Conservation (phyloP, 176 grass and related monocot species). For the Dendrocalamus sinicus region DNA sequence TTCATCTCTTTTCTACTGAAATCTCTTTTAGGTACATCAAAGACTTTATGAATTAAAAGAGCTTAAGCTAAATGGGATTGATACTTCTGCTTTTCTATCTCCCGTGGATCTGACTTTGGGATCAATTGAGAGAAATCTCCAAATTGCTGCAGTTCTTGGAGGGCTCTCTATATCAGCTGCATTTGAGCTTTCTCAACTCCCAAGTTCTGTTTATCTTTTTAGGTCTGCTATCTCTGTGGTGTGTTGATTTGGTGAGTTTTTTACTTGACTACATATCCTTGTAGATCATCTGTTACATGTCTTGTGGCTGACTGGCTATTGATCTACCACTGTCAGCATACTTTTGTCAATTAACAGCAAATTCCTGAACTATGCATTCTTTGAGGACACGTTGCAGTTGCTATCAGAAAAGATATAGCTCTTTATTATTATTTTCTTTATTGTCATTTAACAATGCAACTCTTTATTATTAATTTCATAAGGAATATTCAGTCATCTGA, state of each 20-base stretch:
- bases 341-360: slow-evolving; percentile 6
- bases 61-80: slow-evolving; percentile 83
- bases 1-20: slow-evolving; percentile 18
- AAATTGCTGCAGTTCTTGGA: slow-evolving; percentile 67
- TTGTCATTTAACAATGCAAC: no score
- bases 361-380: neutral
- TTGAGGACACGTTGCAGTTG: no score
- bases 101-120: slow-evolving; percentile 70
- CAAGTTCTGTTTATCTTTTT: slow-evolving; percentile 41
- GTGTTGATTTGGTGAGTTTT: no score
- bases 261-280: no score
- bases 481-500: no score
- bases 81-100: slow-evolving; percentile 74
- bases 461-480: no score
- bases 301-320: neutral
- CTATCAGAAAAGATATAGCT: no score
- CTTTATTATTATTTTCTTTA: no score
- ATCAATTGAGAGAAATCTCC: slow-evolving; percentile 82
- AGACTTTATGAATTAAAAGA: slow-evolving; percentile 81
- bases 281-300: no score
- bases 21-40: slow-evolving; percentile 69
- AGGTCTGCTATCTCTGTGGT: no score
- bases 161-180: slow-evolving; percentile 53
- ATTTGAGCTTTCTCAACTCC: slow-evolving; percentile 64
- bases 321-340: neutral